Evolutionary conservation across 805 yeast species (phyloP).

Genomic region (Ogataea neopini): DNA sequence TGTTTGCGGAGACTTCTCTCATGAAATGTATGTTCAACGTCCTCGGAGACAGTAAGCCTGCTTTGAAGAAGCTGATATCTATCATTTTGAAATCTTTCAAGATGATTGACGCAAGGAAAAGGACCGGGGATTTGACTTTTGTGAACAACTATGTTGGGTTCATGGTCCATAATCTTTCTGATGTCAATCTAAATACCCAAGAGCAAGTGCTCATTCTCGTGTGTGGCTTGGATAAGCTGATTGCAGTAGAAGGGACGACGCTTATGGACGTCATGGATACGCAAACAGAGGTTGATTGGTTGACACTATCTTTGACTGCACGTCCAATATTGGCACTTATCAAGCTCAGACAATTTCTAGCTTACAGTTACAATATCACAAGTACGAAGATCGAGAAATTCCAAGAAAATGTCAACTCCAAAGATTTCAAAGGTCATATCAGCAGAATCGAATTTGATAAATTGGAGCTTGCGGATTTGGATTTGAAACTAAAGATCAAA

Average conservation of each 20-base stretch:
- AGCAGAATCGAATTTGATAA: constrained; percentile 13
- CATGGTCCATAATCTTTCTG: constrained; percentile 41
- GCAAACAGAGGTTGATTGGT: constrained; percentile 4
- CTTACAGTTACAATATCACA: constrained; percentile 22
- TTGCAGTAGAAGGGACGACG: constrained; percentile 44
- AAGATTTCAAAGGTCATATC: constrained; percentile 21
- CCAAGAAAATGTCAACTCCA: constrained; percentile 20
- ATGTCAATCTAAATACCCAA: constrained; percentile 39
- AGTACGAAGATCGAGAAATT: constrained; percentile 23
- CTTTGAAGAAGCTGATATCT: constrained; percentile 44
- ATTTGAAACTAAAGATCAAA: constrained; percentile 7
- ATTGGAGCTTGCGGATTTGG: constrained; percentile 13
- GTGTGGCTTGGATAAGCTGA: constrained; percentile 43
- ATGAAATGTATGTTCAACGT: constrained; percentile 44
- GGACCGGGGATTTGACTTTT: constrained; percentile 10
- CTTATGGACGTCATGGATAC: constrained; percentile 30
- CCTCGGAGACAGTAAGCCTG: constrained; percentile 40
- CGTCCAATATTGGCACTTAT: constrained; percentile 20
- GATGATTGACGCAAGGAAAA: constrained; percentile 22
- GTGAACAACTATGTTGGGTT: constrained; percentile 35
- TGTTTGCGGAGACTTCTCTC: constrained; percentile 35
- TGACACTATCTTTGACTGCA: constrained; percentile 15
- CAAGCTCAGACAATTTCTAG: constrained; percentile 16
- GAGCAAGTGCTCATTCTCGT: constrained; percentile 55
- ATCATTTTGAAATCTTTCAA: constrained; percentile 36